Evolutionary conservation across 225 moss, liverwort and hornwort species (phyloP), one percentile per base, ranked within the genome.

Genomic region (Pseudoscleropodium purum): DNA sequence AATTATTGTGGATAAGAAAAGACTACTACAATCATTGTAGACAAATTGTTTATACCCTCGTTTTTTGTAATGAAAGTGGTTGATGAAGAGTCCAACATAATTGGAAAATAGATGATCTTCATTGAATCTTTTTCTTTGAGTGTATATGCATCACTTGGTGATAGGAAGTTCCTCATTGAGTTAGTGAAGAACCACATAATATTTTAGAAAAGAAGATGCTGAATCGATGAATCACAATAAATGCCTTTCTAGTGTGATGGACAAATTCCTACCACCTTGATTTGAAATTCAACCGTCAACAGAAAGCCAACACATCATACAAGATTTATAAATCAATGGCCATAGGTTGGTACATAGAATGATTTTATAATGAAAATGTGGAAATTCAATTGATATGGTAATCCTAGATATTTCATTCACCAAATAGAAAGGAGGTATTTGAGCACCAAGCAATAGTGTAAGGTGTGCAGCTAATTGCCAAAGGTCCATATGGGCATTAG

Each of bases 41-140:
- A 57, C 9, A 59, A 59, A 4, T 59, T 23, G 23, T 23, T 59
- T 59, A 10, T 59, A 59, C 10, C 21, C 59, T 59, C 10, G 21
- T 20, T 59, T 59, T 59, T 59, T 59, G 59, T 59, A 59, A 9
- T 59, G 59, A 37, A 34, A 20, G 68, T n/a, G 68, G 2, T 4
- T 24, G 1, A 70, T 39, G 39, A 70, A 24, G 4, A 3, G 7
- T 7, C 0, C 1, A 39, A 39, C 1, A 24, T 2, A 14, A 70
- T n/a, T 24, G 39, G 7, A 7, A n/a, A 72, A 5, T 41, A 8
- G 23, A 41, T 15, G 4, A 4, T 39, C 7, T 39, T 39, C 24
- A 37, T 21, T 6, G 0, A 20, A 19, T 36, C 5, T 59, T 23
- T 3, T 37, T 68, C 21, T 37, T 37, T 37, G 37, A 68, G 11